Conservation (phyloP, 176 grass and related monocot species). For the Oryza coarctata region DNA sequence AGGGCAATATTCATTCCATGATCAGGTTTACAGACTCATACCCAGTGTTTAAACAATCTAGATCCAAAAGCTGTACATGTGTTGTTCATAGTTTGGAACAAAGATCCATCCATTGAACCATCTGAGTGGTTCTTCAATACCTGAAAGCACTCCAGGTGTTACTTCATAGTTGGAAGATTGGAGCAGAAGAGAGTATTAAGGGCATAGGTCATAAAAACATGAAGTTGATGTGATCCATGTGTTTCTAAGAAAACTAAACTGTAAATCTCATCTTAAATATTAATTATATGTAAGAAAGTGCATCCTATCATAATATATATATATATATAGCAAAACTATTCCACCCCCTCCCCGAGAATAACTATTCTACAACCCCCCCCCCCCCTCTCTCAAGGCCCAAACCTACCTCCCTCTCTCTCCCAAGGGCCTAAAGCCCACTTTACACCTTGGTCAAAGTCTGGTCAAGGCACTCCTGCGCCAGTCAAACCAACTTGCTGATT, state of each 20-base stretch:
- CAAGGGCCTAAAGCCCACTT: no score
- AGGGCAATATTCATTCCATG: constrained; percentile 11
- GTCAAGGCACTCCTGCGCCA: no score
- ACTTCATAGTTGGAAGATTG: constrained; percentile 14
- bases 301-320: background rate
- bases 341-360: no score
- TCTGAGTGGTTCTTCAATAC: constrained; percentile 80
- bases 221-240: background rate
- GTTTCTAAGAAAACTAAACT: background rate
- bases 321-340: no score
- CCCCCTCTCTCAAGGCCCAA: no score
- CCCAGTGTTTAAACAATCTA: constrained; percentile 88
- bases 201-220: background rate
- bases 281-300: background rate
- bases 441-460: no score
- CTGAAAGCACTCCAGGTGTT: constrained; percentile 48
- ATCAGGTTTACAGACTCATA: constrained; percentile 36
- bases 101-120: constrained; percentile 80
- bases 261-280: background rate
- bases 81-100: constrained; percentile 88
- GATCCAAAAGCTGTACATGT: constrained; percentile 89
- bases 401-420: no score
- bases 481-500: no score
- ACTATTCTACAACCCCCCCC: no score
- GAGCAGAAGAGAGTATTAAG: constrained; percentile 21